Conservation (phyloP, 2,329 filamentous ascomycete species). For the Gnomoniopsis smithogilvyi region DNA sequence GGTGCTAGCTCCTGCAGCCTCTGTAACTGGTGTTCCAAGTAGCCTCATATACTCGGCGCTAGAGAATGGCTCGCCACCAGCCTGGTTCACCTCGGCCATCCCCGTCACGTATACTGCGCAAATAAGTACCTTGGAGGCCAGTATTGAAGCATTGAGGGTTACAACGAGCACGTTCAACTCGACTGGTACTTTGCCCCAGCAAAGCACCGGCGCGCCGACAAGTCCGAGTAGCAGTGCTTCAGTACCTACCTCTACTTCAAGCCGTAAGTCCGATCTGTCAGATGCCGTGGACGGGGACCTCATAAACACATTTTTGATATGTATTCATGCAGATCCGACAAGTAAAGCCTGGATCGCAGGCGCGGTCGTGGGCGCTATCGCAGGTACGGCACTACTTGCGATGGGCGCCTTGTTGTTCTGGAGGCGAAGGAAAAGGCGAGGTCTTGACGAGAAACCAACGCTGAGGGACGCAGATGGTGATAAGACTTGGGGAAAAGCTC, state of each 20-base stretch:
- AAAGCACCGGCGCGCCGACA: too few relatives aligned
- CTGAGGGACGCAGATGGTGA: background rate
- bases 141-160: background rate
- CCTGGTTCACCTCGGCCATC: constrained; percentile 7
- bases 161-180: too few relatives aligned
- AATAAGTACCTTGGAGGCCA: background rate
- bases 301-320: too few relatives aligned
- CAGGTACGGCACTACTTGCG: background rate
- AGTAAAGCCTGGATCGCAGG: constrained; percentile 13
- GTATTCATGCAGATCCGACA: too few relatives aligned
- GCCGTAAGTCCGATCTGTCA: too few relatives aligned
- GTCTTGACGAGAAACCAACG: background rate
- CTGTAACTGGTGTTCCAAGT: background rate
- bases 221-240: too few relatives aligned
- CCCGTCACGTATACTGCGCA: background rate
- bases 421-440: background rate
- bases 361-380: background rate
- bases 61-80: background rate
- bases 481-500: background rate
- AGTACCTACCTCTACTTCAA: too few relatives aligned
- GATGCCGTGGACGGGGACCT: too few relatives aligned
- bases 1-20: background rate
- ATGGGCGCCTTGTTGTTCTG: background rate
- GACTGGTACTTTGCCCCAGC: too few relatives aligned
- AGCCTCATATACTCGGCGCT: constrained; percentile 2